Evolutionary conservation across 83 land plant species (phyloP).

Genomic region (Isoetes engelmannii): DNA sequence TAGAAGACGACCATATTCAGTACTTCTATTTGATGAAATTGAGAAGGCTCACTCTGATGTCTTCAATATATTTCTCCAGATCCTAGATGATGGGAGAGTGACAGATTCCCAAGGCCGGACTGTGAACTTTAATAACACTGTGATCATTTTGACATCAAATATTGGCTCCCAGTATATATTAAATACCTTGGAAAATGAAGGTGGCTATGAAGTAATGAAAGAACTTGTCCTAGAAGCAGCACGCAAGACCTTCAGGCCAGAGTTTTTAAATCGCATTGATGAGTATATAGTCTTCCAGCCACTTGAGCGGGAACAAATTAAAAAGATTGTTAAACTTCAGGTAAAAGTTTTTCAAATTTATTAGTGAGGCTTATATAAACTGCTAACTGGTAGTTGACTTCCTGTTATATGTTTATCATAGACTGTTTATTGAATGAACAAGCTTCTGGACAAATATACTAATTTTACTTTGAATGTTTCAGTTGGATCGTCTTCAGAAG

Average conservation of each 20-base stretch:
- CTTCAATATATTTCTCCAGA: conserved; percentile 90
- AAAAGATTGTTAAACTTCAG: conserved; percentile 77
- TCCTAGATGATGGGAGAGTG: conserved; percentile 93
- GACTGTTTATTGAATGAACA: background rate
- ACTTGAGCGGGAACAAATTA: conserved; percentile 83
- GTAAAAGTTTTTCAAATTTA: conserved; percentile 30
- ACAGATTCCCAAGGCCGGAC: conserved; percentile 96
- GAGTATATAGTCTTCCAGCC: conserved; percentile 72
- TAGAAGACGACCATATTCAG: conserved; percentile 85
- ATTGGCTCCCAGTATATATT: conserved; percentile 87
- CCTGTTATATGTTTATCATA: background rate
- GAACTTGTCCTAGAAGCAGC: conserved; percentile 68
- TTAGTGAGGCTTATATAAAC: background rate
- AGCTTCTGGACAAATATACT: background rate
- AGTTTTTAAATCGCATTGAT: conserved; percentile 67
- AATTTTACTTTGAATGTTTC: conserved; percentile 12
- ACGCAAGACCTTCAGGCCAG: conserved; percentile 48
- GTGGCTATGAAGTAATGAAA: conserved; percentile 67
- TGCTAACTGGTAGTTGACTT: background rate
- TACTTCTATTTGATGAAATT: conserved; percentile 92
- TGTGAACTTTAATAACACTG: conserved; percentile 84
- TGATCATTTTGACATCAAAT: conserved; percentile 98
- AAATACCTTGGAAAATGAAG: conserved; percentile 23
- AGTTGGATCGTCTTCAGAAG: conserved; percentile 67
- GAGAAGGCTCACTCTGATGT: conserved; percentile 96